Base-by-base conservation (phyloP, 768 basidiomycete genomes). In the Gloeopeniophorella convolvens region DNA sequence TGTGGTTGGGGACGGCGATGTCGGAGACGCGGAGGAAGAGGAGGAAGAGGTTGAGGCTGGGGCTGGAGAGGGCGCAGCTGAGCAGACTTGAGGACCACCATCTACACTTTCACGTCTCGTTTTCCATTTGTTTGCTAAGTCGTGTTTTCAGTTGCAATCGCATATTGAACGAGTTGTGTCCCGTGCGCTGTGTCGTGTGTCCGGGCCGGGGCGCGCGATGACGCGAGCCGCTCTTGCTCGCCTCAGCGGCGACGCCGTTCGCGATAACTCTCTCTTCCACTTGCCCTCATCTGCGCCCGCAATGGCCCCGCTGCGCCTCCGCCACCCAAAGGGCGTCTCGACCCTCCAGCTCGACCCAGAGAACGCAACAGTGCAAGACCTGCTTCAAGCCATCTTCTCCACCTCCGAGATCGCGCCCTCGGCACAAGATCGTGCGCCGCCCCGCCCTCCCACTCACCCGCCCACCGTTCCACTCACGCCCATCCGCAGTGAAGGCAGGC, bases 321-420 rank as follows among this genome's bases (percentile, higher is more conserved):
- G 93, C 53, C 85, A 93, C 66, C 88, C 93, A 12, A 79, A 83
- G 61, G 93, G 93, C 26, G 79, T 89, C 24, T 71, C 82, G 7
- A 90, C 90, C 8, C 70, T 96, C 48, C 75, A 89, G 40, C 67
- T 92, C 31, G 75, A 83, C 49, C 68, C 83, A 56, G 73, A 71
- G 21, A 62, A 68, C 40, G 73, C 77, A 42, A 83, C 85, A 1
- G 82, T 96, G 3, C 76, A 75, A 47, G 83, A 90, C 56, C 75
- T 97, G 0, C 83, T 83, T 61, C 81, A 83, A 49, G 72, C 82
- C 53, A 84, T 97, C 49, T 81, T 75, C 57, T 63, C 72, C 0
- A 66, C 70, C 0, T 80, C 89, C 0, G 76, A 83, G 40, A 91
- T 97, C 40, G 71, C 78, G 4, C 82, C 89, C 0, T 80, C 79